Evolutionary conservation across 768 basidiomycete genomes (phyloP), one percentile per base, ranked within the genome.

Genomic region (Hydnomerulius pinastri): DNA sequence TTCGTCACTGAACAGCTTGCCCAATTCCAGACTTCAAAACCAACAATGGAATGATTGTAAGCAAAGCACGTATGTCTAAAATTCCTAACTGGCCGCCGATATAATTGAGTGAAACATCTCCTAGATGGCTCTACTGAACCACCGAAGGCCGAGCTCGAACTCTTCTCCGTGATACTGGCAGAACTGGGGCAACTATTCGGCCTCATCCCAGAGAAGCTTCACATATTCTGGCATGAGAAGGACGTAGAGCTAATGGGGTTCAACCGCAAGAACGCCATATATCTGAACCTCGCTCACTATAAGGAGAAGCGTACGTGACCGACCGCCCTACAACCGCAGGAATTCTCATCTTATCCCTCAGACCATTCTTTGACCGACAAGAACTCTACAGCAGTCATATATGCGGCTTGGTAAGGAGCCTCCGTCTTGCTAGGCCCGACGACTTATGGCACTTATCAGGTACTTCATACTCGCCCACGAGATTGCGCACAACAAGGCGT

Each of bases 391-490:
- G 37, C 36, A 27, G 33, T 13, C 9, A 36, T 47, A 10, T 47
- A 38, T 18, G 24, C 18, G 6, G 36, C 33, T 11, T 47, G 46
- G 36, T 48, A 40, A 2, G 46, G 11, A 4, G 12, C 33, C 17
- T 17, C 17, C 17, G 5, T 30, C 13, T 30, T 30, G 29, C n/a
- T n/a, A n/a, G n/a, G n/a, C n/a, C n/a, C n/a, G n/a, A n/a, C n/a
- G 59, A 25, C 48, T 2, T 4, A 15, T 15, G 18, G 1, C 7
- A n/a, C 32, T 23, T 38, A 2, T 37, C 20, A 65, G 64, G 64
- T 65, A 57, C 27, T 59, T 67, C 28, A 60, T 65, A 3, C 63
- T 67, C 52, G 63, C 56, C 2, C 64, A 65, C 13, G 64, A 65
- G 43, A 55, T 65, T 6, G 65, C 64, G 13, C 65, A 65, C 49